Base-by-base conservation (phyloP, 139 green algal species). In the Nannochloris sp. region DNA sequence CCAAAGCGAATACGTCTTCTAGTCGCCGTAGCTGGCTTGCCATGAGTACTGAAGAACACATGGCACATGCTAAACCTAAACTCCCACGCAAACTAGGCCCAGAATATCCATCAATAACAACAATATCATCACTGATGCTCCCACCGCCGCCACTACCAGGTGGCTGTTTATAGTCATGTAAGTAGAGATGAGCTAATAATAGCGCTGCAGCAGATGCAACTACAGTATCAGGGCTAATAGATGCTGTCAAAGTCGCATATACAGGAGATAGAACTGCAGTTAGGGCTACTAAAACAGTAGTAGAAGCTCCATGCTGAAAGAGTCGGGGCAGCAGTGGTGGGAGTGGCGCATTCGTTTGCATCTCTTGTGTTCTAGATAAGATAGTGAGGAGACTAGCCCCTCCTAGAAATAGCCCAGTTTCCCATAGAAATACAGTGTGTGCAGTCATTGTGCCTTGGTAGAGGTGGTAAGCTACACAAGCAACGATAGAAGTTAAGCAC, bases 211-310 rank as follows among this genome's bases (percentile, higher is more conserved):
- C 72, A 25, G 78, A 78, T 2, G 90, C 85, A 8, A 89, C 64
- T 10, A 95, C 83, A 6, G 80, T 90, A 83, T 97, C 90, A 9
- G 68, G 64, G 65, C 80, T 90, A 10, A 95, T 77, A 15, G 81
- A 87, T n/a, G 54, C 42, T 0, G 90, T 82, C 55, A 96, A 76
- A 5, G 81, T 89, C 31, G 73, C 75, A 35, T 91, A 73, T 54
- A 96, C 64, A 1, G 90, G 90, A 2, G 83, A 83, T 64, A 96
- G 63, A 19, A 92, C 76, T 15, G 81, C 87, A 71, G 74, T 74
- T 19, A 60, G 38, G 4, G 13, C 34, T 2, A 30, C 57, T 24
- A 78, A 37, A n/a, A 9, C 33, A n/a, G 32, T 14, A 37, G 24
- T 65, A 51, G 6, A 65, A 34, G 19, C 6, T 25, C 42, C 6